These are phyloP conservation scores for Citrus sinensis DNA, from an alignment of 345 rosid genomes.

Conservation along the genomic window DNA sequence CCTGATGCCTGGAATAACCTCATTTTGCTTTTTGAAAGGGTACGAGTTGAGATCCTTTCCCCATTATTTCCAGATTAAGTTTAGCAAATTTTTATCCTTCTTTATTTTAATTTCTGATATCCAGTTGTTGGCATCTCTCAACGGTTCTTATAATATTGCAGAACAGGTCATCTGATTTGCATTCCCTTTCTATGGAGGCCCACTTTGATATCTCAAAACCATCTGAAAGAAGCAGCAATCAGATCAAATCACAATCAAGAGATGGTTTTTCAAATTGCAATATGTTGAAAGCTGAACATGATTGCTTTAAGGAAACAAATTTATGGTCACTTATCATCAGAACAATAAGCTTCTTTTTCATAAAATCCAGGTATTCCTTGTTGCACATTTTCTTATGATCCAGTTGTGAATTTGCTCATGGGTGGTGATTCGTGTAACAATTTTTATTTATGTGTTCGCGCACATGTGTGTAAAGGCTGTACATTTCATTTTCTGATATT, in stretches of 20 bases:
- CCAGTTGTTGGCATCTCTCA: slow-evolving; percentile 11
- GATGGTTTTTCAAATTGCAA: slow-evolving; percentile 18
- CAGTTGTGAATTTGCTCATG: neutral
- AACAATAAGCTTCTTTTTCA: slow-evolving; percentile 64
- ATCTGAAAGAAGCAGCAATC: slow-evolving; percentile 34
- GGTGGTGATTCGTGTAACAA: neutral
- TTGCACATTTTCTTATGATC: neutral
- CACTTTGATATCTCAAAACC: slow-evolving; percentile 59
- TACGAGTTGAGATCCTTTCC: slow-evolving; percentile 25
- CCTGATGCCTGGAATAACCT: slow-evolving; percentile 91
- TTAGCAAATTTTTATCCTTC: slow-evolving; percentile 6
- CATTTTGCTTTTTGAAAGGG: slow-evolving; percentile 69
- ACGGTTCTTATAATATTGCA: slow-evolving; percentile 46
- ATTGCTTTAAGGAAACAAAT: slow-evolving; percentile 21
- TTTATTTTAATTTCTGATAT: slow-evolving; percentile 1
- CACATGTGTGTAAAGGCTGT: neutral
- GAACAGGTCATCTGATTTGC: slow-evolving; percentile 59
- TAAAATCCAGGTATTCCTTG: slow-evolving; percentile 55
- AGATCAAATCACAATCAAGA: slow-evolving; percentile 13
- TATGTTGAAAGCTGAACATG: slow-evolving; percentile 27
- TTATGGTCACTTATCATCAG: slow-evolving; percentile 71
- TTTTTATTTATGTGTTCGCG: neutral
- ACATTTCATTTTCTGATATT: neutral
- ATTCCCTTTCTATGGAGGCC: slow-evolving; percentile 36
- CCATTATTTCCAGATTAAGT: neutral